Evolutionary conservation across 2,329 filamentous ascomycete species (phyloP), one percentile per base, ranked within the genome.

Genomic region (Drechslerella stenobrocha): DNA sequence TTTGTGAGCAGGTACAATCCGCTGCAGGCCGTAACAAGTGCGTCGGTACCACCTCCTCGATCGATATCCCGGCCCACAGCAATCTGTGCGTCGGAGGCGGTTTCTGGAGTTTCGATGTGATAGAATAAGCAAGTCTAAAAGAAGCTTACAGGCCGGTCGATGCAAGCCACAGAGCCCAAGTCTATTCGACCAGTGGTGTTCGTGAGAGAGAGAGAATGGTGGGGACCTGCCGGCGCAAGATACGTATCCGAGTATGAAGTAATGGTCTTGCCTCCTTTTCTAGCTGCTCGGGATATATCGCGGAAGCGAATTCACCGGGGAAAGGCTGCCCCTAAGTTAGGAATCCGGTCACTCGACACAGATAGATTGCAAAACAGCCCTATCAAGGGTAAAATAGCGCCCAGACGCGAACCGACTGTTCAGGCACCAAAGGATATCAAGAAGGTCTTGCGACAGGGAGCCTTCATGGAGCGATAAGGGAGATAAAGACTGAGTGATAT

Each of bases 1-100:
- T 59, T 35, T 55, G 40, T 40, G 35, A 52, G 35, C 23, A 67
- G 63, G 63, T 67, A 67, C 63, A 67, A 60, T 56, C 22, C 20
- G 11, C 45, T 24, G 42, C 24, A 48, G 28, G 46, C 48, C 45
- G 50, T 67, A 67, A 30, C 63, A 67, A 67, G 44, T 60, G 34
- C 28, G 50, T 67, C 63, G 63, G 63, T 67, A 67, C 63, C 63
- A 66, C 61, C 63, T 67, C 55, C 63, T 56, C 50, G 37, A 67
- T 60, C 50, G 42, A 24, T 51, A 40, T 55, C 50, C 48, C 47
- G 44, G 60, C 23, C 52, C 30, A 11, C 28, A 30, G 5, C 11
- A 11, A 30, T 11, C 30, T 55, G 47, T 66, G 63, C 55, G 55
- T 56, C 63, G 35, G 45, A 56, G 55, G 52, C 35, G 55, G 40